phyloP scores from a whole-genome alignment of 2,329 filamentous ascomycete genomes.

The Ascomycota sp. region DNA sequence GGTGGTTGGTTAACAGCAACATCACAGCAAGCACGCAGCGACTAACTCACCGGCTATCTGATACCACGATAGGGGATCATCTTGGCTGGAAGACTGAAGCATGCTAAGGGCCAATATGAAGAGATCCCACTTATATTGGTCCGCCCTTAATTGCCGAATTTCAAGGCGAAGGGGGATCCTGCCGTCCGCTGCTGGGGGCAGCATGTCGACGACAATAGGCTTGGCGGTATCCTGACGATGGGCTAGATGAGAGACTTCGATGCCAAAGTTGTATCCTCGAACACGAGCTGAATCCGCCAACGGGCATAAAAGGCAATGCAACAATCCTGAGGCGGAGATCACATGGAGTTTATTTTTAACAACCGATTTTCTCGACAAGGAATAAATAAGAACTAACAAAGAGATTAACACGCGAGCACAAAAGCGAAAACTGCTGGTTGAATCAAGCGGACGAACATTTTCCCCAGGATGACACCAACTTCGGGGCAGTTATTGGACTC shows the following conservation, averaged over 20 bases:
- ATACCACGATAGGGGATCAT: slow-evolving; percentile 50
- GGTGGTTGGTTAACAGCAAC: neutral
- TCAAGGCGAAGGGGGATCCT: slow-evolving; percentile 35
- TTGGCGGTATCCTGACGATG: slow-evolving; percentile 18
- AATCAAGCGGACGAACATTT: too few species aligned
- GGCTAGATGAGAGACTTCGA: slow-evolving; percentile 17
- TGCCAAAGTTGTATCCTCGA: slow-evolving; percentile 30
- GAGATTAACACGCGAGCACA: too few species aligned
- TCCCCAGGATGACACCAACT: too few species aligned
- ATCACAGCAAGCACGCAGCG: too few species aligned
- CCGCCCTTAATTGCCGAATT: slow-evolving; percentile 42
- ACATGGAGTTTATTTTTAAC: too few species aligned
- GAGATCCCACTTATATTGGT: slow-evolving; percentile 51
- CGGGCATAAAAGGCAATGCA: slow-evolving; percentile 1
- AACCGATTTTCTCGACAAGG: too few species aligned
- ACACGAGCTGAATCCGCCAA: slow-evolving; percentile 2
- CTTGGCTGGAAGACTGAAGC: slow-evolving; percentile 48
- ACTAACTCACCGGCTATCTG: slow-evolving; percentile 45
- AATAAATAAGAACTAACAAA: too few species aligned
- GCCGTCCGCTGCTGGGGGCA: slow-evolving; percentile 18
- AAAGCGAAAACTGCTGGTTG: too few species aligned
- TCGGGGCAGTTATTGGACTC: too few species aligned
- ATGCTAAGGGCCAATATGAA: slow-evolving; percentile 56
- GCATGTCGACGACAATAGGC: slow-evolving; percentile 21
- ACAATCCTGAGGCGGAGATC: neutral